Percentiles rank a stretch among this genome's conserved stretches.
Conservation (phyloP, 164 flowering plant species). For the Chimonanthus praecox region DNA sequence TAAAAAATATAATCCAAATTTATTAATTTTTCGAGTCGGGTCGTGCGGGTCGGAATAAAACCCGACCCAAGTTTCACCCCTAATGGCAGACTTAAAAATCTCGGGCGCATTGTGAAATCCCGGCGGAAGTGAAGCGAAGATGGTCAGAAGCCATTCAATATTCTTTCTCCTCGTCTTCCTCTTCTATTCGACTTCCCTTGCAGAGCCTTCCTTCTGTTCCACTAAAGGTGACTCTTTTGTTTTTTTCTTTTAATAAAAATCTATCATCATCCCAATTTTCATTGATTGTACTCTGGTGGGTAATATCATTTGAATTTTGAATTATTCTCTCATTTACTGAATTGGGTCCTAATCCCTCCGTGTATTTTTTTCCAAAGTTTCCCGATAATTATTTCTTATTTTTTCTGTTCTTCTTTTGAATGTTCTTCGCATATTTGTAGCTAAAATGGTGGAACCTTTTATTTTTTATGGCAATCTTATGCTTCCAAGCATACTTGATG, state of each 20-base stretch:
- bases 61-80: too few species aligned
- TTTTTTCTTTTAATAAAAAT: background rate
- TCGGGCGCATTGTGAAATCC: too few species aligned
- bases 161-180: constrained; percentile 13
- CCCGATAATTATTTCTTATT: background rate
- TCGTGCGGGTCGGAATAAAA: too few species aligned
- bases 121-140: too few species aligned
- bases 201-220: constrained; percentile 38
- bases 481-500: background rate
- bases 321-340: background rate
- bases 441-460: background rate
- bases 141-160: background rate
- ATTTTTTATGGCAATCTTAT: background rate
- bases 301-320: background rate
- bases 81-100: too few species aligned
- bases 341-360: background rate
- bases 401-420: background rate
- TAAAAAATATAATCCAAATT: too few species aligned
- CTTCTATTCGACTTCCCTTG: constrained; percentile 7
- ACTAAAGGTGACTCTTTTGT: constrained; percentile 22
- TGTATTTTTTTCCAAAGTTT: background rate
- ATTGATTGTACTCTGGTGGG: background rate
- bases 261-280: background rate
- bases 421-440: too few species aligned
- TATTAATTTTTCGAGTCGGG: too few species aligned